Conservation (phyloP, 768 basidiomycete genomes). For the Agrocybe pediades region DNA sequence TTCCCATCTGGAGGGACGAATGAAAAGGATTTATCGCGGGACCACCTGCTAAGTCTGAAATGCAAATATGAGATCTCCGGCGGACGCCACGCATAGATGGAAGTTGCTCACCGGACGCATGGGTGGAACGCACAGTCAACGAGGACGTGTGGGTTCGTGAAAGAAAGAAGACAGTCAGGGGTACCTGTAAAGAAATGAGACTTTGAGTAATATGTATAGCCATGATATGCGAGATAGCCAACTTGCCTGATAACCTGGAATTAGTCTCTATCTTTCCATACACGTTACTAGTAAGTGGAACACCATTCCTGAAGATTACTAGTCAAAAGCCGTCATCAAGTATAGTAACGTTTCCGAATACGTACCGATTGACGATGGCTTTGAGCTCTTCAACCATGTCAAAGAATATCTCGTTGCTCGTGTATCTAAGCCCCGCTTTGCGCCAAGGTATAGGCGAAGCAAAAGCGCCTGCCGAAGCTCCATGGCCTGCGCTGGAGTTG, state of each 20-base stretch:
- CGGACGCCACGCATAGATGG: conserved; percentile 2
- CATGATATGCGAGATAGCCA: neutral
- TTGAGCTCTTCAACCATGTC: conserved; percentile 84
- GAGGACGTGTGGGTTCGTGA: conserved; percentile 73
- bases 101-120: conserved; percentile 73
- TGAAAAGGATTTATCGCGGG: conserved; percentile 73
- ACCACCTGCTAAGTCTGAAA: conserved; percentile 76
- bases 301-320: conserved; percentile 56
- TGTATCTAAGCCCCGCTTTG: conserved; percentile 78
- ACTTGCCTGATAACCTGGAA: conserved; percentile 70
- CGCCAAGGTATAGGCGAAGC: conserved; percentile 95
- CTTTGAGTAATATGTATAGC: conserved; percentile 4
- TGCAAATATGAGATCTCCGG: neutral
- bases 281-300: conserved; percentile 63
- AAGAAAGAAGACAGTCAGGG: conserved; percentile 82
- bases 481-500: conserved; percentile 44
- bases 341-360: neutral
- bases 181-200: conserved; percentile 54
- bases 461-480: conserved; percentile 55
- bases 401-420: conserved; percentile 91
- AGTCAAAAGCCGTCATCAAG: neutral
- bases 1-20: conserved; percentile 94
- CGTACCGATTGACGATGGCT: conserved; percentile 78
- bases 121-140: conserved; percentile 88
- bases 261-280: conserved; percentile 81